phyloP scores from a whole-genome alignment of 306 rosid genomes.

The Vigna radiata region DNA sequence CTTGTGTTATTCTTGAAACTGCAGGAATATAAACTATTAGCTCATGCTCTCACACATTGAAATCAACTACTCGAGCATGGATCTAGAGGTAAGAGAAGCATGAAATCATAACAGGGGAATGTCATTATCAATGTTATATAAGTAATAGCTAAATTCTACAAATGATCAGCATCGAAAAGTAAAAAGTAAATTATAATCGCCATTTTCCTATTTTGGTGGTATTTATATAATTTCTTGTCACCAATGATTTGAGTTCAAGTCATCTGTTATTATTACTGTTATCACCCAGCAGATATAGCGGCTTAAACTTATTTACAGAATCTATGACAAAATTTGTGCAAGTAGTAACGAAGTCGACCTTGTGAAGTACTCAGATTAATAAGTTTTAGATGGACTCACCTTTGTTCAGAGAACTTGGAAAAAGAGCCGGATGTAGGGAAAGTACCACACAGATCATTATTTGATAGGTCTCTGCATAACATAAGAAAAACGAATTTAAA shows the following conservation, averaged over 20 bases:
- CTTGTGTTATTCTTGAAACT: constrained; percentile 89
- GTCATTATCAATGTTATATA: neutral
- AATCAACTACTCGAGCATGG: neutral
- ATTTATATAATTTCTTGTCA: neutral
- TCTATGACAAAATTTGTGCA: neutral
- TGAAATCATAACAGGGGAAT: neutral
- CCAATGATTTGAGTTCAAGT: neutral
- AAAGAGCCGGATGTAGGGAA: constrained; percentile 79
- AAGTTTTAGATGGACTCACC: constrained; percentile 45
- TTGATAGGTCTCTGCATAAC: constrained; percentile 69
- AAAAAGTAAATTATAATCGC: neutral
- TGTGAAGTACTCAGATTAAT: neutral
- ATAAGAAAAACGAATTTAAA: neutral
- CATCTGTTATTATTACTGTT: neutral
- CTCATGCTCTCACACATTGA: neutral
- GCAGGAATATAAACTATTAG: constrained; percentile 40
- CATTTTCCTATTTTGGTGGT: neutral
- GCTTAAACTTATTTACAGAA: neutral
- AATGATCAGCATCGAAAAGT: neutral
- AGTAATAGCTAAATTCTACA: constrained; percentile 16
- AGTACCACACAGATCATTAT: constrained; percentile 83
- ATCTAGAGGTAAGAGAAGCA: neutral
- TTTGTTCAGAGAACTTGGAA: constrained; percentile 72
- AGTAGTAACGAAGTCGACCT: neutral
- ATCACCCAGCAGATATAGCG: neutral